A percentile compares a stretch with the other conserved stretches of the same genome.
These are phyloP conservation scores for Diplogelasinospora grovesii DNA, from an alignment of 495 filamentous ascomycete genomes.

Conservation along the genomic window DNA sequence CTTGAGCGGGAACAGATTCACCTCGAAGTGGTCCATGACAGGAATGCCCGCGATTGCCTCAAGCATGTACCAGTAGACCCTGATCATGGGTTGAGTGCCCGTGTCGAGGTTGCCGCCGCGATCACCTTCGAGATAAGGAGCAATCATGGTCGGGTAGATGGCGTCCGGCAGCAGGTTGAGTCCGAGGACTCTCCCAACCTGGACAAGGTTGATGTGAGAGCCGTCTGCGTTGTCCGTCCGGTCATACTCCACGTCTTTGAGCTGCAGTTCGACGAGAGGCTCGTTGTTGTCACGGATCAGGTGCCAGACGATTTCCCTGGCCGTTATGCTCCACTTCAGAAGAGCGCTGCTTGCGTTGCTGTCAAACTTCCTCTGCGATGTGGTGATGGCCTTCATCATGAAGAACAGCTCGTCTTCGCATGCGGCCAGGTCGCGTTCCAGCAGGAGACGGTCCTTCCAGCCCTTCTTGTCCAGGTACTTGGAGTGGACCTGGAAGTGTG, in stretches of 20 bases:
- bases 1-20: constrained; percentile 86
- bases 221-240: constrained; percentile 94
- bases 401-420: constrained; percentile 99
- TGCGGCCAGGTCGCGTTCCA: constrained; percentile 80
- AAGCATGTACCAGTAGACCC: constrained; percentile 94
- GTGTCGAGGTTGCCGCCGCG: constrained; percentile 48
- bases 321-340: constrained; percentile 82
- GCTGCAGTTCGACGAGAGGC: constrained; percentile 87
- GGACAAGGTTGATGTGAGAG: constrained; percentile 86
- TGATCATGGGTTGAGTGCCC: constrained; percentile 64
- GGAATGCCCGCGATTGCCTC: constrained; percentile 97
- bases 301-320: constrained; percentile 94
- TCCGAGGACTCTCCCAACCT: constrained; percentile 75
- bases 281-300: constrained; percentile 78
- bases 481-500: constrained; percentile 87
- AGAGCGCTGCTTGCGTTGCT: constrained; percentile 69
- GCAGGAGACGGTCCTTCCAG: constrained; percentile 78
- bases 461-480: constrained; percentile 81
- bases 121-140: constrained; percentile 68
- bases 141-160: constrained; percentile 91
- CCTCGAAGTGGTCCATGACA: constrained; percentile 94
- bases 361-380: constrained; percentile 80
- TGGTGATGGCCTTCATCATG: constrained; percentile 99
- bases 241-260: constrained; percentile 83
- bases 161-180: constrained; percentile 85